Evolutionary conservation across 2,329 filamentous ascomycete species (phyloP).

Genomic region (Cryphonectria nitschkei): DNA sequence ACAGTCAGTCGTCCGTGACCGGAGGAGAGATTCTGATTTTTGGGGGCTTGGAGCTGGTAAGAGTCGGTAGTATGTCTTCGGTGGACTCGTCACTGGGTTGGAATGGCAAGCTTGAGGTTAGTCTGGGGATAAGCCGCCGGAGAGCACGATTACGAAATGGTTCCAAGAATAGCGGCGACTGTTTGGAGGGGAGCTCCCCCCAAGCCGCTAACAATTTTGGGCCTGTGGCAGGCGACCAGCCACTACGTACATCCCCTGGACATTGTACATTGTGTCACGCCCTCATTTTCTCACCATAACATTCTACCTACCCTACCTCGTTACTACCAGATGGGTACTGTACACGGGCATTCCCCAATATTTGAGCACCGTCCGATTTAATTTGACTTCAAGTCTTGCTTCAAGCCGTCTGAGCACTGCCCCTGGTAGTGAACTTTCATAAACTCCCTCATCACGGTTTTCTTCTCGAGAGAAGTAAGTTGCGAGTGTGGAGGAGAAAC

Average conservation of each 20-base stretch:
- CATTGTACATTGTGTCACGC: not conserved
- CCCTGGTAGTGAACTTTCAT: not conserved
- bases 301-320: not conserved
- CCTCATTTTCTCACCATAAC: not conserved
- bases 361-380: not conserved
- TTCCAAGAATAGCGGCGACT: constrained; percentile 16
- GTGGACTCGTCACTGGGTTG: not conserved
- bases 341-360: not conserved
- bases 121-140: not conserved
- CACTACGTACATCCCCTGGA: not conserved
- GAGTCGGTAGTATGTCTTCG: not conserved
- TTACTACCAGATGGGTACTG: not conserved
- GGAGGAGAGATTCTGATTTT: not conserved
- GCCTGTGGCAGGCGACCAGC: not conserved
- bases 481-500: not conserved
- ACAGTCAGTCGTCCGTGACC: not conserved
- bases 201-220: constrained; percentile 18
- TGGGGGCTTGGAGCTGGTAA: not conserved
- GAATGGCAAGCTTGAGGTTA: constrained; percentile 2
- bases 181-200: constrained; percentile 5
- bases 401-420: not conserved
- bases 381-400: not conserved
- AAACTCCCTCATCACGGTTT: not conserved
- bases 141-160: constrained; percentile 25
- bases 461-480: not conserved